Evolutionary conservation across 2,329 filamentous ascomycete genomes (phyloP).

Genomic region (Exophiala sp.): DNA sequence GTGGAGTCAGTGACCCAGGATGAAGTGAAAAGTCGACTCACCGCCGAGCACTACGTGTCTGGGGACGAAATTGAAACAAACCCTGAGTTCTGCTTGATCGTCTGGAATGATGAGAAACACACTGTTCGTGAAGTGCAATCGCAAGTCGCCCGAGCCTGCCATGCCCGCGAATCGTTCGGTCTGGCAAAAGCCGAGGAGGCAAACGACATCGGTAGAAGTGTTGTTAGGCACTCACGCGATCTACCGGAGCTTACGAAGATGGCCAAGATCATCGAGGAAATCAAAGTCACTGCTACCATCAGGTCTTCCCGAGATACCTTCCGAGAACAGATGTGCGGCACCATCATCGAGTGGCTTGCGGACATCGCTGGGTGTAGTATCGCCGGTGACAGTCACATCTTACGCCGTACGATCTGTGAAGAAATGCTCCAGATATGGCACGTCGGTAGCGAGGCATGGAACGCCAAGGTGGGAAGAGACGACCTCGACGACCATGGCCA

Average conservation of each 20-base stretch:
- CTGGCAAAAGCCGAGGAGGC: conserved; percentile 75
- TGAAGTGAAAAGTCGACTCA: conserved; percentile 71
- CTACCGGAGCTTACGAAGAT: conserved; percentile 68
- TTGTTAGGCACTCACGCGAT: conserved; percentile 70
- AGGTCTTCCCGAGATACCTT: conserved; percentile 91
- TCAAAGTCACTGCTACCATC: conserved; percentile 92
- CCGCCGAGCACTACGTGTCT: conserved; percentile 64
- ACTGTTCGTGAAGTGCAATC: conserved; percentile 85
- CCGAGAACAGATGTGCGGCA: conserved; percentile 96
- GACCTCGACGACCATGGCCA: conserved; percentile 76
- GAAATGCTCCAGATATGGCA: conserved; percentile 85
- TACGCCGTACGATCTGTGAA: conserved; percentile 79
- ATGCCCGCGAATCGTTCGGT: conserved; percentile 63
- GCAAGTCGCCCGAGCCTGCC: conserved; percentile 85
- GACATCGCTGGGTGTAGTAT: conserved; percentile 89
- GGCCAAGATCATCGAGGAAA: conserved; percentile 83
- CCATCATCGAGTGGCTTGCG: conserved; percentile 89
- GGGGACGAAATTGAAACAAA: conserved; percentile 57
- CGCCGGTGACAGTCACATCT: conserved; percentile 68
- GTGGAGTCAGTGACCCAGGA: conserved; percentile 73
- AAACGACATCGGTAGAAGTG: conserved; percentile 78
- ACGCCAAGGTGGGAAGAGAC: conserved; percentile 68
- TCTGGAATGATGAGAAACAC: conserved; percentile 99
- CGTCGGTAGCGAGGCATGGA: conserved; percentile 73
- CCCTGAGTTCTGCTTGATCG: conserved; percentile 72